These are phyloP conservation scores for Calonectria hongkongensis DNA, from an alignment of 2,329 filamentous ascomycete species.

Conservation along the genomic window DNA sequence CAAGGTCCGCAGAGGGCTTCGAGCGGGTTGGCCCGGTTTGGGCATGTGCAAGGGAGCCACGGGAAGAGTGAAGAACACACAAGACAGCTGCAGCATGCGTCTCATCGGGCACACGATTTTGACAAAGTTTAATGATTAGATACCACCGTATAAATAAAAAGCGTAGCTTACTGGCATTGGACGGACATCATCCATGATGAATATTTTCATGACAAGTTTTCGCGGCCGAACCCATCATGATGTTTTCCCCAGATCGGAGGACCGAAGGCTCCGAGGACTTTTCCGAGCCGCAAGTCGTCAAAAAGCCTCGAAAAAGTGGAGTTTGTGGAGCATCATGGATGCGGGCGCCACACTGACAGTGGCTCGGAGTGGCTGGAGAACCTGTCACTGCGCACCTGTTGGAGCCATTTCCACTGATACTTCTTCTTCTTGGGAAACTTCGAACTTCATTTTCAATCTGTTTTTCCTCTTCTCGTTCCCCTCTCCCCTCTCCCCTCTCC, in stretches of 20 bases:
- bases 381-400: conserved; percentile 48
- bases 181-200: neutral
- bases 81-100: conserved; percentile 9
- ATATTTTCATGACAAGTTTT: conserved; percentile 4
- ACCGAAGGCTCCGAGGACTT: conserved; percentile 58
- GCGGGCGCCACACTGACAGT: conserved; percentile 43
- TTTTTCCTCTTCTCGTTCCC: conserved; percentile 38
- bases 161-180: neutral
- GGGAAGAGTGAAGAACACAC: conserved; percentile 41
- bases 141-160: neutral
- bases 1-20: conserved; percentile 14
- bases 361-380: conserved; percentile 52
- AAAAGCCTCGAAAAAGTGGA: conserved; percentile 56
- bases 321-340: conserved; percentile 43
- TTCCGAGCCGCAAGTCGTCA: conserved; percentile 39
- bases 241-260: conserved; percentile 44
- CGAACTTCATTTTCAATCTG: conserved; percentile 43
- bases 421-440: conserved; percentile 39
- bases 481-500: conserved; percentile 49
- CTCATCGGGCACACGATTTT: neutral
- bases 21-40: conserved; percentile 14
- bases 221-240: neutral
- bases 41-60: conserved; percentile 36
- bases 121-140: neutral
- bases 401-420: conserved; percentile 49